These are phyloP conservation scores for Onygenales sp. DNA, from an alignment of 2,329 filamentous ascomycete genomes.

Conservation along the genomic window DNA sequence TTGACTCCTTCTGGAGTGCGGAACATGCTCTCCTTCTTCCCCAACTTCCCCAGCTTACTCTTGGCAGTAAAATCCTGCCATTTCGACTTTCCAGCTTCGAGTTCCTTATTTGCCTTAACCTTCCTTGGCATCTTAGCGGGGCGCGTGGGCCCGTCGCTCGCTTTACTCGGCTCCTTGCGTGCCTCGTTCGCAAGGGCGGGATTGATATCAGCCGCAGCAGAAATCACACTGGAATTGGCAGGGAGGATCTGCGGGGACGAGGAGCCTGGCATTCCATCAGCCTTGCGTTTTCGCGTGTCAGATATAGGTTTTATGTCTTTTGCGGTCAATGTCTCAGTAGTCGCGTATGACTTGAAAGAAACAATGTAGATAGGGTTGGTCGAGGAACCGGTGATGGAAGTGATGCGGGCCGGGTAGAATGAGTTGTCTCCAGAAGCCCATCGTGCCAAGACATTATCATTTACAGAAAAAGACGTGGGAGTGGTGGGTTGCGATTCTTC, in stretches of 20 bases:
- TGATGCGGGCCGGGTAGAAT: constrained; percentile 89
- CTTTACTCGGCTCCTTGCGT: constrained; percentile 54
- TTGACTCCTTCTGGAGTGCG: constrained; percentile 78
- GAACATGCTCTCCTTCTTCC: constrained; percentile 94
- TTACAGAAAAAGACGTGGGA: constrained; percentile 63
- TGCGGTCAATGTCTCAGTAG: constrained; percentile 68
- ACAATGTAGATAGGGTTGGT: constrained; percentile 87
- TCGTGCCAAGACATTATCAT: constrained; percentile 82
- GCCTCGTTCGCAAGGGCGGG: constrained; percentile 56
- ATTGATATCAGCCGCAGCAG: constrained; percentile 58
- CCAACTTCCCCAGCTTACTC: constrained; percentile 53
- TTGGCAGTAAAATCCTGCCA: constrained; percentile 91
- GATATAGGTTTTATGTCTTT: constrained; percentile 75
- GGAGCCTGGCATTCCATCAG: constrained; percentile 54
- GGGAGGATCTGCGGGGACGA: constrained; percentile 32
- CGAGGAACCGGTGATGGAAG: constrained; percentile 85
- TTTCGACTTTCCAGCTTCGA: constrained; percentile 83
- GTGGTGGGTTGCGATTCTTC: constrained; percentile 46
- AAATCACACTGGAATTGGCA: constrained; percentile 49
- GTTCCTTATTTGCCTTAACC: constrained; percentile 81
- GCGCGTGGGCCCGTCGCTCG: constrained; percentile 47
- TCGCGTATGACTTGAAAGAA: constrained; percentile 82
- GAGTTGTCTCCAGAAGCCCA: constrained; percentile 82
- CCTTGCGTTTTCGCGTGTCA: constrained; percentile 69
- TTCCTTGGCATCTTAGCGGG: constrained; percentile 62